These are phyloP conservation scores for Trichosanthes cucumerina DNA, from an alignment of 306 rosid species.

Conservation along the genomic window DNA sequence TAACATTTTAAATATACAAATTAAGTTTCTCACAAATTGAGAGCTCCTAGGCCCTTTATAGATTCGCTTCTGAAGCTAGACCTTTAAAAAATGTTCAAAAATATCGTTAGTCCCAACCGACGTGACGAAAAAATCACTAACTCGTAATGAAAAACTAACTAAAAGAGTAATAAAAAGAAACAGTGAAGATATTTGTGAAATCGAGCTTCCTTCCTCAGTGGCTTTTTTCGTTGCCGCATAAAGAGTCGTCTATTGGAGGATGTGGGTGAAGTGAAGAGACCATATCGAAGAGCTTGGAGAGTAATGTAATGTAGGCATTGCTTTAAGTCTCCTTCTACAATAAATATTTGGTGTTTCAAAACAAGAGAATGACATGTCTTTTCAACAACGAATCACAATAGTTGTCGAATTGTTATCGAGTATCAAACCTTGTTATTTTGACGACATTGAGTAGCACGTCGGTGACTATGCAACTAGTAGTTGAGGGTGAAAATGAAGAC, in stretches of 20 bases:
- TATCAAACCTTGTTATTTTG: conserved; percentile 64
- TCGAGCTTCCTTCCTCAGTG: conserved; percentile 50
- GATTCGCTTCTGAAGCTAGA: too few relatives aligned
- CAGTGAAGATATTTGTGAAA: too few relatives aligned
- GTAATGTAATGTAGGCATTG: conserved; percentile 47
- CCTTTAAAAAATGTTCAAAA: too few relatives aligned
- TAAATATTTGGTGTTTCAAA: conserved; percentile 38
- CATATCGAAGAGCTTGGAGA: conserved; percentile 61
- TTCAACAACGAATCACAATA: conserved; percentile 81
- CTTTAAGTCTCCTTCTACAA: conserved; percentile 71
- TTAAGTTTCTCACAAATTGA: too few relatives aligned
- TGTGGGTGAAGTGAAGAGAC: conserved; percentile 70
- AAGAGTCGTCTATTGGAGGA: conserved; percentile 85
- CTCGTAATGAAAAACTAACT: too few relatives aligned
- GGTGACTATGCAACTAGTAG: conserved; percentile 66
- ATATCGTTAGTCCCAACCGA: too few relatives aligned
- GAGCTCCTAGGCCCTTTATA: too few relatives aligned
- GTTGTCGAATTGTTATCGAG: conserved; percentile 66
- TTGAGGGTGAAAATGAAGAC: conserved; percentile 71
- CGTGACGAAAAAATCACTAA: too few relatives aligned
- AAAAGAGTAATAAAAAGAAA: too few relatives aligned
- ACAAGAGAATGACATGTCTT: conserved; percentile 44
- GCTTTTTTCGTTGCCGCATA: conserved; percentile 86
- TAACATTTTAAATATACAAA: too few relatives aligned
- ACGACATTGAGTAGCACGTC: conserved; percentile 68